These are phyloP conservation scores for Puya raimondii DNA, from an alignment of 176 grass and related monocot genomes.

Conservation along the genomic window DNA sequence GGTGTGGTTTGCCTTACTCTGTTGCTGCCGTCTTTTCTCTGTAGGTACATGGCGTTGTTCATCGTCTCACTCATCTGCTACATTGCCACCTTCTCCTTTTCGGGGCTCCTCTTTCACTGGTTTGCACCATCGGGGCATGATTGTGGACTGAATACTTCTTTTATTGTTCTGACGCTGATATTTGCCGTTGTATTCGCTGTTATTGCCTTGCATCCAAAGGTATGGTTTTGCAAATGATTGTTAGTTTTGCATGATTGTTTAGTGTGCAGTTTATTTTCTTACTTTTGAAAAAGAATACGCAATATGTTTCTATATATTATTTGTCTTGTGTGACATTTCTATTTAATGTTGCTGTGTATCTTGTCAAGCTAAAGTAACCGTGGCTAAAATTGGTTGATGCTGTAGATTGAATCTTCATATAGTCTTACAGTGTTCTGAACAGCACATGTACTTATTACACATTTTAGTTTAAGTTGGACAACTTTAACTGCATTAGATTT, in stretches of 20 bases:
- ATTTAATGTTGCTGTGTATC: neutral
- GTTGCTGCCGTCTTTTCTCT: neutral
- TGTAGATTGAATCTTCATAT: no score
- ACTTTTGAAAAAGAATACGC: no score
- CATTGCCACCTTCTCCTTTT: constrained; percentile 69
- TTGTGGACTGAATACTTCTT: constrained; percentile 87
- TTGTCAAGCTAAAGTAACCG: no score
- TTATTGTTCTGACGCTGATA: constrained; percentile 82
- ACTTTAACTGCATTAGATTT: no score
- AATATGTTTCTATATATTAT: no score
- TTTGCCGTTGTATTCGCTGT: constrained; percentile 72
- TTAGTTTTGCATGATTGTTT: neutral
- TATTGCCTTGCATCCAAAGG: constrained; percentile 93
- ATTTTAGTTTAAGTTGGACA: no score
- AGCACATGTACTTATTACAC: no score
- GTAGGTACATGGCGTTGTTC: constrained; percentile 88
- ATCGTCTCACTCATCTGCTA: constrained; percentile 88
- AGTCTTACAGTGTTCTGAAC: no score
- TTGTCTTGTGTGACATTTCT: neutral
- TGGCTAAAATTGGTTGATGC: no score
- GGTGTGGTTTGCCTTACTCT: constrained; percentile 9
- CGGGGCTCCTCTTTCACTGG: constrained; percentile 92
- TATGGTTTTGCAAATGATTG: constrained; percentile 14
- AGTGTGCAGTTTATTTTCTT: constrained; percentile 2
- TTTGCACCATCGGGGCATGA: constrained; percentile 92